Base-by-base conservation (phyloP, 371 early-diverging fungal species). In the Circinella minor region DNA sequence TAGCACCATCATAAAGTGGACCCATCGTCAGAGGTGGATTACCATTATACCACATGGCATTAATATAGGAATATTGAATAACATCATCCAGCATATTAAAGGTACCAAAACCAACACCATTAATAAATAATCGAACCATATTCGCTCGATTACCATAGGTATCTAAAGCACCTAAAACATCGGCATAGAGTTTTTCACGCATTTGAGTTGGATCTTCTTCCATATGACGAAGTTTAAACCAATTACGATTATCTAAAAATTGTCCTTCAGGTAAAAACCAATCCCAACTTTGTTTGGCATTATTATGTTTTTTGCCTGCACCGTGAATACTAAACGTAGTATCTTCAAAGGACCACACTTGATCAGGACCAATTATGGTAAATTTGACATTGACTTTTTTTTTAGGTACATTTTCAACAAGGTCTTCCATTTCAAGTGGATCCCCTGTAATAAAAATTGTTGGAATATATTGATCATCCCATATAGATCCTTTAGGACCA, bases 201-300 rank as follows among this genome's bases (percentile, higher is more conserved):
- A 88, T 83, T 69, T 88, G 88, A 9, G 88, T 88, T 17, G 88
- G 88, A 61, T 88, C 88, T 67, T 85, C 85, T 73, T 86, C 86
- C 82, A 83, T 83, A 49, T 88, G 82, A 37, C 88, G 85, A 55
- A 86, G 66, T 76, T 88, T 88, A 78, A 88, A 82, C 65, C 77
- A 81, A 69, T 73, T 77, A 34, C 88, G 86, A 54, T 76, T 73
- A 60, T 81, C 76, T 13, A 80, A 68, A 61, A 49, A 71, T 13
- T 84, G 74, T 10, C 79, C 79, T 0, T 66, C 39, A 27, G 76
- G 60, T 47, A 86, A 74, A 3, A 48, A 54, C 82, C 80, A 83
- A 69, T 76, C 74, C 88, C 88, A 88, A 62, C 78, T 79, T 70
- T 88, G 88, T 63, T 88, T 88, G 63, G 85, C 82, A 62, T 84